Evolutionary conservation across 1,284 basidiomycete species (phyloP), one percentile per base, ranked within the genome.

Genomic region (Ganoderma multipileum): DNA sequence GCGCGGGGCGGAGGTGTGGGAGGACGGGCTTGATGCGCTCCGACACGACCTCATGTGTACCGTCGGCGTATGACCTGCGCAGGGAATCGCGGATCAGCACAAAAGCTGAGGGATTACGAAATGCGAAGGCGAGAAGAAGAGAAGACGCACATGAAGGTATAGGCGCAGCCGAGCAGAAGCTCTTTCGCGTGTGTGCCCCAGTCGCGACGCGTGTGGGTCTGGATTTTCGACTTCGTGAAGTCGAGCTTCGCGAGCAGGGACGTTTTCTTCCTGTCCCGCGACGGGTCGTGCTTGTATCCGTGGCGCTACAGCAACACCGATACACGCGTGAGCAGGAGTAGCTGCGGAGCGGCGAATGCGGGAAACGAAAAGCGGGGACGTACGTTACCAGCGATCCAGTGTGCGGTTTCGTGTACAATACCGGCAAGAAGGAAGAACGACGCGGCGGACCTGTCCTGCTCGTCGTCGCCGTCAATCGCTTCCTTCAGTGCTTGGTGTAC

Each of bases 161-260:
- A 60, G 23, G 58, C 58, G 14, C 58, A 60, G 38, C 58, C 58
- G 33, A 60, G 58, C 4, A 60, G 38, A 3, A 60, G 58, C 58
- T 60, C 58, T 23, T 60, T 60, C 58, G 58, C 58, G 26, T 60
- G 58, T 8, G 58, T 60, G 36, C 58, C 58, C 58, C 58, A 60
- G 58, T 60, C 58, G 38, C 58, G 58, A 60, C 58, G 58, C 58
- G 58, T 60, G 38, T 60, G 58, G 3, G 58, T 60, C 5, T n/a
- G 28, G 2, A 60, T 41, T 38, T 60, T 60, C 12, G 58, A 20
- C 23, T 60, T 60, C 58, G 58, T 60, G 14, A 60, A 60, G 38
- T 60, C 58, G 38, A 60, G 58, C 38, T 41, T 60, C 58, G 58
- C 58, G 38, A 60, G 58, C 58, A 60, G 23, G 12, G 58, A 60